These are phyloP conservation scores for Suillus spraguei DNA, from an alignment of 768 basidiomycete genomes.

Conservation along the genomic window DNA sequence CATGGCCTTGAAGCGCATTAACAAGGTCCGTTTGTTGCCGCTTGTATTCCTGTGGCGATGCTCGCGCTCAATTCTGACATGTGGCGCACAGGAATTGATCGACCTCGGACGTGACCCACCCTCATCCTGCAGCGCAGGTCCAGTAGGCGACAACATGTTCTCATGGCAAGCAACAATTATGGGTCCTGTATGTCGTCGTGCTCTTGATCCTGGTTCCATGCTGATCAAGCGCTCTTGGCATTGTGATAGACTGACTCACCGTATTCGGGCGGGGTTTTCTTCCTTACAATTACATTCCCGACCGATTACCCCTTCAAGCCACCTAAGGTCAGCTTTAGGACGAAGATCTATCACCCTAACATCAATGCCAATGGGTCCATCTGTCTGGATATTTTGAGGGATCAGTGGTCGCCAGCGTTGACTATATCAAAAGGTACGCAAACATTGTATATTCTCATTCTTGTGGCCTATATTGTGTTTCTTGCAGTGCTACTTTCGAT, in stretches of 20 bases:
- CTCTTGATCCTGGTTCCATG: constrained; percentile 9
- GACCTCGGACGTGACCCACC: constrained; percentile 99
- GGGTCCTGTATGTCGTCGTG: constrained; percentile 79
- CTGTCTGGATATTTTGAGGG: constrained; percentile 96
- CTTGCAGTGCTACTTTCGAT: constrained; percentile 88
- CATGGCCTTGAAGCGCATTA: constrained; percentile 99
- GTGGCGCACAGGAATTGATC: constrained; percentile 79
- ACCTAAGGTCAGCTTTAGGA: constrained; percentile 99
- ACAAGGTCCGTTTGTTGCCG: constrained; percentile 68
- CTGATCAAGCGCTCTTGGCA: constrained; percentile 25
- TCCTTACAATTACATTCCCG: constrained; percentile 92
- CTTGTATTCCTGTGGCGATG: constrained; percentile 17
- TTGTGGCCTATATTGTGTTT: constrained; percentile 8
- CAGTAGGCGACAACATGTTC: constrained; percentile 98
- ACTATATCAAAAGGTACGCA: constrained; percentile 95
- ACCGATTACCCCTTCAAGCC: constrained; percentile 99
- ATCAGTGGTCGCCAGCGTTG: constrained; percentile 99
- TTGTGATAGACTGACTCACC: constrained; percentile 86
- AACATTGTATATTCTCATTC: neutral
- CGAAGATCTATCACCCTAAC: constrained; percentile 99
- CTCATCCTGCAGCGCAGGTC: constrained; percentile 98
- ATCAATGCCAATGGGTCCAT: constrained; percentile 99
- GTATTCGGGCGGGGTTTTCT: constrained; percentile 98
- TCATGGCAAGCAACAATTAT: constrained; percentile 99
- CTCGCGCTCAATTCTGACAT: constrained; percentile 20